These are phyloP conservation scores for Ascochyta koolunga DNA, from an alignment of 2,329 filamentous ascomycete genomes.

Conservation along the genomic window DNA sequence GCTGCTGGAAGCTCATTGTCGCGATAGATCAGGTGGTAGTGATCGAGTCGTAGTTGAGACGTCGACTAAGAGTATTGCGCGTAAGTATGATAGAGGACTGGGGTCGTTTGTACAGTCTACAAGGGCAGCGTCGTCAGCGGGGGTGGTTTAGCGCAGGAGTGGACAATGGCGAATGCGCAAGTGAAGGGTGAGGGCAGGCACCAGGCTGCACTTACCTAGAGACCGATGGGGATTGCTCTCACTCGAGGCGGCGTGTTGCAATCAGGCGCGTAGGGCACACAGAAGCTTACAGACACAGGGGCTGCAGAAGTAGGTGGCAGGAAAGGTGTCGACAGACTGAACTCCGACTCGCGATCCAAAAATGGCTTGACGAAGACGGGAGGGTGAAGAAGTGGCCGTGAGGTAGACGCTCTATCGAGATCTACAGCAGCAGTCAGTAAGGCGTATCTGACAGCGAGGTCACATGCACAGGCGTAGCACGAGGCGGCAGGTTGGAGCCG, in stretches of 20 bases:
- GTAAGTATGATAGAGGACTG: constrained; percentile 41
- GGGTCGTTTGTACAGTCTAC: constrained; percentile 32
- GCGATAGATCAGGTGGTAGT: constrained; percentile 25
- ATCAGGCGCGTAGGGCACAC: constrained; percentile 23
- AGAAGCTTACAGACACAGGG: constrained; percentile 30
- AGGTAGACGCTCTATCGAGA: constrained; percentile 23
- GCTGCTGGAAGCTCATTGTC: constrained; percentile 70
- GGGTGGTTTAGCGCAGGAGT: constrained; percentile 26
- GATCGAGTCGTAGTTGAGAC: constrained; percentile 19
- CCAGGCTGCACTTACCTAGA: constrained; percentile 38
- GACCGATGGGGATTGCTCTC: constrained; percentile 21
- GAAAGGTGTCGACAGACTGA: constrained; percentile 39
- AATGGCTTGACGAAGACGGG: constrained; percentile 19
- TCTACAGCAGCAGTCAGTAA: constrained; percentile 28
- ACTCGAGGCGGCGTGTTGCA: constrained; percentile 22
- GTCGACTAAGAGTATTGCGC: constrained; percentile 31
- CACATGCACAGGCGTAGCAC: constrained; percentile 37
- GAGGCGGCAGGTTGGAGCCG: constrained; percentile 24
- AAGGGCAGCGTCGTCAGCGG: constrained; percentile 33
- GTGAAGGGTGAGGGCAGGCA: constrained; percentile 12
- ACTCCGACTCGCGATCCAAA: constrained; percentile 40
- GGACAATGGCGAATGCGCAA: constrained; percentile 8
- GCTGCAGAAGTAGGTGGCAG: constrained; percentile 32
- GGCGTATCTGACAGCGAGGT: constrained; percentile 33
- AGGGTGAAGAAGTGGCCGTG: constrained; percentile 43